Evolutionary conservation across 805 yeast species (phyloP), one percentile per base, ranked within the genome.

Genomic region (Spathaspora sp.): DNA sequence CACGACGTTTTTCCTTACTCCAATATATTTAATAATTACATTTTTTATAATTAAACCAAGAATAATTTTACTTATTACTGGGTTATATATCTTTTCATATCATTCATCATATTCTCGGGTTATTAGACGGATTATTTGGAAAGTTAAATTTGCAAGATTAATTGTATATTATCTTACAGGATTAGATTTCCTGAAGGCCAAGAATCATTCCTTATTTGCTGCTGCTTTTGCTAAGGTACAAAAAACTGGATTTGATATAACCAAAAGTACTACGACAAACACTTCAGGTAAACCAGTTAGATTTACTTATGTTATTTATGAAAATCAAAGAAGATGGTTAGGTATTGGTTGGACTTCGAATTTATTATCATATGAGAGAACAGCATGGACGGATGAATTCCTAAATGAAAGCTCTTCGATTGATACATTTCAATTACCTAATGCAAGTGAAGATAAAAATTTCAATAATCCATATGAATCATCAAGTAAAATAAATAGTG

Each of bases 261-360:
- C 18, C 3, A 29, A 28, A 14, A 62, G 57, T 35, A 14, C 42
- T 26, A 57, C 67, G 10, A 28, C 51, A n/a, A n/a, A 23, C 26
- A 23, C 26, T 23, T 4, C 26, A 4, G 66, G 63, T 59, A 68
- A 73, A 49, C 82, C 84, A 1, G 91, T 89, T 29, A 72, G 92
- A 51, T 94, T 92, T 68, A 92, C 97, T 4, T 93, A 89, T 68
- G 97, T 90, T 1, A 75, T 94, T 10, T 92, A 85, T 67, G 99
- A 93, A 66, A 93, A 93, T 66, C 98, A 93, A 72, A 83, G 99
- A 63, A 84, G 96, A 61, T 93, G 99, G 99, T 76, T 93, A 40
- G 98, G 97, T 12, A 89, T 93, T 60, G 99, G 99, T 11, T 93
- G 99, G 99, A 93, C 98, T 0, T 77, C 96, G 14, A 91, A 91